These are phyloP conservation scores for Apiospora malaysiana DNA, from an alignment of 2,329 filamentous ascomycete species.

Conservation along the genomic window DNA sequence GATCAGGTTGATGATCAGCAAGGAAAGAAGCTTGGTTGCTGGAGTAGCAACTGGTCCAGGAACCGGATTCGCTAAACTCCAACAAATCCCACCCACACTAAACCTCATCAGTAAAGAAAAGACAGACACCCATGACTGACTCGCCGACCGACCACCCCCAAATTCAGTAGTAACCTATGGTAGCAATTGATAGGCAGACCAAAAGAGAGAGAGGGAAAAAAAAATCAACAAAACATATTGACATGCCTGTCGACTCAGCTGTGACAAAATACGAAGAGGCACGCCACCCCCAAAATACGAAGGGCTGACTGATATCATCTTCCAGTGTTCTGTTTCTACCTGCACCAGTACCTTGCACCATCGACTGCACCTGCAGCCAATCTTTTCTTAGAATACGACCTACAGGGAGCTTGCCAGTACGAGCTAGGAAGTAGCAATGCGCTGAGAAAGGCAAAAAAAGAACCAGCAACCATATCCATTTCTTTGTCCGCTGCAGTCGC, in stretches of 20 bases:
- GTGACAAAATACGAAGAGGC: conserved; percentile 3
- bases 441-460: conserved; percentile 4
- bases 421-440: background rate
- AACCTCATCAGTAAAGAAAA: background rate
- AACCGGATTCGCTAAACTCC: conserved; percentile 15
- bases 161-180: background rate
- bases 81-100: background rate
- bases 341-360: too few relatives aligned
- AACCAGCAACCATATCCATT: background rate
- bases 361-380: background rate
- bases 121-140: background rate
- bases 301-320: background rate
- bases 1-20: conserved; percentile 2
- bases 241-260: background rate
- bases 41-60: background rate
- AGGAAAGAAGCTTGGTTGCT: conserved; percentile 16
- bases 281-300: background rate
- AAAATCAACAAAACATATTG: background rate
- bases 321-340: background rate
- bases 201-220: background rate
- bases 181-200: background rate
- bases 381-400: conserved; percentile 1
- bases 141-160: too few relatives aligned
- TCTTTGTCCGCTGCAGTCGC: background rate
- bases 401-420: conserved; percentile 1